Conservation (phyloP, 306 rosid species). For the Sicyos edulis region DNA sequence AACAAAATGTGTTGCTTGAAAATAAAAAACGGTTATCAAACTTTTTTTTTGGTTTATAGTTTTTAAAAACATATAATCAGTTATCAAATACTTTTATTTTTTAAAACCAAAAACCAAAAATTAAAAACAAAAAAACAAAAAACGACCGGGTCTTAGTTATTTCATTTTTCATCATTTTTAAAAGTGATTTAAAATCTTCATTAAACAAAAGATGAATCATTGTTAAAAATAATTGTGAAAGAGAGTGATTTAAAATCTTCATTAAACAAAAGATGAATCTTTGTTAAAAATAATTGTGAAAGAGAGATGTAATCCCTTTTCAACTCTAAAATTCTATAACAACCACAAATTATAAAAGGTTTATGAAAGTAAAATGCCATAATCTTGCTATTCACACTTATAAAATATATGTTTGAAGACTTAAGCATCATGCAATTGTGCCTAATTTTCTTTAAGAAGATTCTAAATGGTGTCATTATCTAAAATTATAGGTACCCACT, state of each 20-base stretch:
- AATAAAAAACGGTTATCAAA: too few relatives aligned
- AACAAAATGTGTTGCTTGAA: too few relatives aligned
- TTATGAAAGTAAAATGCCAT: background rate
- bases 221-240: background rate
- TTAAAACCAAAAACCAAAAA: too few relatives aligned
- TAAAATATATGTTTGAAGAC: conserved; percentile 3
- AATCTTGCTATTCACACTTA: conserved; percentile 13
- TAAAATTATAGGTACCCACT: conserved; percentile 10
- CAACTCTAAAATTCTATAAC: background rate
- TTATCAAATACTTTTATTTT: too few relatives aligned
- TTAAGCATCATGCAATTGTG: conserved; percentile 14
- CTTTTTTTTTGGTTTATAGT: too few relatives aligned
- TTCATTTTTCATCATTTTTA: too few relatives aligned
- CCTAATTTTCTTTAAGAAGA: conserved; percentile 17
- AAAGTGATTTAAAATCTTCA: too few relatives aligned
- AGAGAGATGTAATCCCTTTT: background rate
- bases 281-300: background rate
- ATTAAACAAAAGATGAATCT: background rate
- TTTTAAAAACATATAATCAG: too few relatives aligned
- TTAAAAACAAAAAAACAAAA: too few relatives aligned
- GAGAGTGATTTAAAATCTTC: too few relatives aligned
- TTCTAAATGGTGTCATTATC: conserved; percentile 16
- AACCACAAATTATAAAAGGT: background rate
- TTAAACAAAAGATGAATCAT: background rate
- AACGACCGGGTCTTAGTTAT: too few relatives aligned